Evolutionary conservation across 495 filamentous ascomycete species (phyloP).

Genomic region (Antarctomyces pellizariae): DNA sequence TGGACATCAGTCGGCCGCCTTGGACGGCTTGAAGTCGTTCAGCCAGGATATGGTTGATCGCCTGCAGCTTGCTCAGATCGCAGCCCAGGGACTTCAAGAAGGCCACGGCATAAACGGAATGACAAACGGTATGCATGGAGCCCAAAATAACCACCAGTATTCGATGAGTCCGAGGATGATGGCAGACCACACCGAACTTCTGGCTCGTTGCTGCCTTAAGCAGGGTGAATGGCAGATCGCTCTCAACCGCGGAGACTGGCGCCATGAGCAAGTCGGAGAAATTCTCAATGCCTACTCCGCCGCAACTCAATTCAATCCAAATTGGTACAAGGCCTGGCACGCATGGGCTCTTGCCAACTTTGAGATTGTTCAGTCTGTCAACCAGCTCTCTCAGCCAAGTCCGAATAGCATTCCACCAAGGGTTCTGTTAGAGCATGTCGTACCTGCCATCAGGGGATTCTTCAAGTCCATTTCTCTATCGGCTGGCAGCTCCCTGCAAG

Average conservation of each 20-base stretch:
- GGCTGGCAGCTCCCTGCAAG: slow-evolving; percentile 75
- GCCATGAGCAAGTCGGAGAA: slow-evolving; percentile 46
- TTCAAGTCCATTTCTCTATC: slow-evolving; percentile 88
- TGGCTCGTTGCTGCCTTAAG: slow-evolving; percentile 85
- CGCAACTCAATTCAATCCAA: slow-evolving; percentile 73
- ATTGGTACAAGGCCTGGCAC: slow-evolving; percentile 98
- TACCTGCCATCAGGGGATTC: slow-evolving; percentile 85
- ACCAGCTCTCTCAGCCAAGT: no score
- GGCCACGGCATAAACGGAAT: slow-evolving; percentile 37
- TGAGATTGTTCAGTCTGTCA: slow-evolving; percentile 73
- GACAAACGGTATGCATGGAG: slow-evolving; percentile 18
- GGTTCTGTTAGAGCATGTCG: slow-evolving; percentile 65
- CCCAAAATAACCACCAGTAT: slow-evolving; percentile 16
- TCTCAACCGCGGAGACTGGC: slow-evolving; percentile 68
- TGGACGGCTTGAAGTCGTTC: slow-evolving; percentile 62
- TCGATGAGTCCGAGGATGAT: slow-evolving; percentile 13
- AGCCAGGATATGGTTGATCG: slow-evolving; percentile 55
- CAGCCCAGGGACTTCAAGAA: slow-evolving; percentile 22
- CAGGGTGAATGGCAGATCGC: slow-evolving; percentile 88
- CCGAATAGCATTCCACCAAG: slow-evolving; percentile 31
- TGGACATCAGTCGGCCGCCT: slow-evolving; percentile 33
- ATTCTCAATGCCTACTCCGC: slow-evolving; percentile 71
- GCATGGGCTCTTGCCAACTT: slow-evolving; percentile 98
- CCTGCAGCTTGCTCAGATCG: slow-evolving; percentile 34
- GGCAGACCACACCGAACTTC: slow-evolving; percentile 44